Percentiles rank a stretch among this genome's conserved stretches.
Conservation (phyloP, 495 filamentous ascomycete genomes). For the Penicillium atrosanguineum region DNA sequence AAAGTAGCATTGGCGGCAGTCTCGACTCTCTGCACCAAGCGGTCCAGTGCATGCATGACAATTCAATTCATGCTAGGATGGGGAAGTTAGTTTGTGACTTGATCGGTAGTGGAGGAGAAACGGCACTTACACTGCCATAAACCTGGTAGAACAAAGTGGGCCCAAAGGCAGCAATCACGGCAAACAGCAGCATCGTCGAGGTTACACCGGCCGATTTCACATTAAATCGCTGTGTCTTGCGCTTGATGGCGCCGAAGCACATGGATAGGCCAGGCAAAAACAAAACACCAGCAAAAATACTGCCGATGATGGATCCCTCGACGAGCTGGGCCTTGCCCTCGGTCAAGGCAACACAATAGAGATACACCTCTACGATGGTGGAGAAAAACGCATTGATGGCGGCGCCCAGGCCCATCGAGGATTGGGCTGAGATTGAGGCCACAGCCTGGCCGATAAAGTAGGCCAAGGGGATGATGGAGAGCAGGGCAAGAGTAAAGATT, state of each 20-base stretch:
- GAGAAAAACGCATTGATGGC: conserved; percentile 99
- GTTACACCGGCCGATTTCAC: conserved; percentile 95
- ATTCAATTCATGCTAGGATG: conserved; percentile 77
- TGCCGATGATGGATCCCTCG: conserved; percentile 94
- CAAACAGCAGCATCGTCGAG: conserved; percentile 97
- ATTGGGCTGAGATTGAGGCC: conserved; percentile 98
- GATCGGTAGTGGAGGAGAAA: neutral
- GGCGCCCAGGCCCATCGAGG: conserved; percentile 98
- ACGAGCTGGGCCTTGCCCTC: conserved; percentile 92
- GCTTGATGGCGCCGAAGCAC: conserved; percentile 97
- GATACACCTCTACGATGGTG: conserved; percentile 96
- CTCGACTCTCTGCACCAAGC: conserved; percentile 46
- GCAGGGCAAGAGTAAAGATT: conserved; percentile 78
- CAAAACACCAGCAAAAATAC: conserved; percentile 94
- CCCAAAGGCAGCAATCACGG: conserved; percentile 93
- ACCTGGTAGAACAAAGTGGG: conserved; percentile 99
- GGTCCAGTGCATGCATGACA: conserved; percentile 71
- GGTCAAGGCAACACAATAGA: conserved; percentile 92
- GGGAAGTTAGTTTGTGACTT: conserved; percentile 20
- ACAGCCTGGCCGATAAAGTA: conserved; percentile 99
- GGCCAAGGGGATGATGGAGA: conserved; percentile 94
- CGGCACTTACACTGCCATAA: conserved; percentile 77
- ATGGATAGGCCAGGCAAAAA: conserved; percentile 97
- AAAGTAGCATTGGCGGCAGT: conserved; percentile 93
- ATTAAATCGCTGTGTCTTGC: conserved; percentile 99